phyloP scores from a whole-genome alignment of 1,284 basidiomycete genomes.

The Salmacisia buchloeana region DNA sequence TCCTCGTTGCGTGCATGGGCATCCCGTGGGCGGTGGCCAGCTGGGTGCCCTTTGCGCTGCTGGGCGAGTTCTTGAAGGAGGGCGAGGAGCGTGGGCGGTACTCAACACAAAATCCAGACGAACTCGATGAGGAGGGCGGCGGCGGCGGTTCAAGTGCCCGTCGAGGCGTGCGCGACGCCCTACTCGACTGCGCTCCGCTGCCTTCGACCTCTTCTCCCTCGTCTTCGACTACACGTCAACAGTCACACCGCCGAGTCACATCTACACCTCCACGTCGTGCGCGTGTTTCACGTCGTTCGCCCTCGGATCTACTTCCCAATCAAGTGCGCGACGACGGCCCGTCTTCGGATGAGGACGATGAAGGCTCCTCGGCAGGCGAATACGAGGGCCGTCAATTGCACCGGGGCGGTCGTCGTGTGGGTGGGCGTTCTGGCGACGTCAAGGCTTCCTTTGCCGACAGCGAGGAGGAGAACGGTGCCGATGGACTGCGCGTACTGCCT shows the following conservation, averaged over 20 bases:
- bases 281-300: too few species aligned
- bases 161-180: background rate
- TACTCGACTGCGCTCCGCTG: conserved; percentile 10
- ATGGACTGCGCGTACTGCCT: background rate
- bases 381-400: background rate
- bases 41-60: conserved; percentile 48
- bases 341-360: background rate
- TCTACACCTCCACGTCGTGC: background rate
- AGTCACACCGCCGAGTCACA: background rate
- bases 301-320: background rate
- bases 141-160: background rate
- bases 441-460: background rate
- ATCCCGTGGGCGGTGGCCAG: conserved; percentile 45
- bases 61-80: conserved; percentile 44
- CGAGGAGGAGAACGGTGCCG: background rate
- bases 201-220: background rate
- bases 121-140: background rate
- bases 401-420: too few species aligned
- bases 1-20: conserved; percentile 40
- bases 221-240: background rate
- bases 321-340: background rate
- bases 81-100: conserved; percentile 31
- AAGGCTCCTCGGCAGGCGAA: background rate
- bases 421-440: too few species aligned
- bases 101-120: too few species aligned